Evolutionary conservation across 2,329 filamentous ascomycete species (phyloP).

Genomic region (Penicillium sp.): DNA sequence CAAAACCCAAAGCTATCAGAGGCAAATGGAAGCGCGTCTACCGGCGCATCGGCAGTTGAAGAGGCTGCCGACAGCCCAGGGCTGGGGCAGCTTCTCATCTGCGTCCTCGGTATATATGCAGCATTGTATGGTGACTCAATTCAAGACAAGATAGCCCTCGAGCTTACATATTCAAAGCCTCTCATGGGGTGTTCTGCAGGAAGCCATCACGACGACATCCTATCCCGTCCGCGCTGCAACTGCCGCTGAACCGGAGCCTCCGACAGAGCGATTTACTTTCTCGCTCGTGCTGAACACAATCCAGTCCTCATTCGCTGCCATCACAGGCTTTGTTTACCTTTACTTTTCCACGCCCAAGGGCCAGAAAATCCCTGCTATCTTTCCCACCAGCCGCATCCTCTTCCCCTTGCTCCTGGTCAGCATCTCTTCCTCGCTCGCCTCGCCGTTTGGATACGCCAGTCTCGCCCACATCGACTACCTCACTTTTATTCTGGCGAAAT

Average conservation of each 20-base stretch:
- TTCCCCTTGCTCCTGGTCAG: slow-evolving; percentile 76
- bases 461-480: slow-evolving; percentile 95
- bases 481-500: slow-evolving; percentile 94
- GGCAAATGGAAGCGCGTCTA: slow-evolving; percentile 18
- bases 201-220: slow-evolving; percentile 89
- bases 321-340: slow-evolving; percentile 77
- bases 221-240: slow-evolving; percentile 60
- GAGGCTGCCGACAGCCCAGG: slow-evolving; percentile 47
- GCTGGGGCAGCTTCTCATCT: slow-evolving; percentile 69
- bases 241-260: slow-evolving; percentile 32
- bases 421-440: slow-evolving; percentile 78
- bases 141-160: background rate
- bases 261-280: slow-evolving; percentile 74
- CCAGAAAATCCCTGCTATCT: slow-evolving; percentile 51
- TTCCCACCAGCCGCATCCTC: slow-evolving; percentile 70
- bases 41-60: slow-evolving; percentile 18
- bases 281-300: slow-evolving; percentile 95
- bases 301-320: slow-evolving; percentile 81
- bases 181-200: slow-evolving; percentile 94
- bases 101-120: slow-evolving; percentile 91
- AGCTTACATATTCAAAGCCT: slow-evolving; percentile 50
- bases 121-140: slow-evolving; percentile 64
- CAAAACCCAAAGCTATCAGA: slow-evolving; percentile 19
- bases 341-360: slow-evolving; percentile 55
- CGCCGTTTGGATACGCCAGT: slow-evolving; percentile 91